Conservation (phyloP, 2,329 filamentous ascomycete genomes). For the Fusarium nygamai region DNA sequence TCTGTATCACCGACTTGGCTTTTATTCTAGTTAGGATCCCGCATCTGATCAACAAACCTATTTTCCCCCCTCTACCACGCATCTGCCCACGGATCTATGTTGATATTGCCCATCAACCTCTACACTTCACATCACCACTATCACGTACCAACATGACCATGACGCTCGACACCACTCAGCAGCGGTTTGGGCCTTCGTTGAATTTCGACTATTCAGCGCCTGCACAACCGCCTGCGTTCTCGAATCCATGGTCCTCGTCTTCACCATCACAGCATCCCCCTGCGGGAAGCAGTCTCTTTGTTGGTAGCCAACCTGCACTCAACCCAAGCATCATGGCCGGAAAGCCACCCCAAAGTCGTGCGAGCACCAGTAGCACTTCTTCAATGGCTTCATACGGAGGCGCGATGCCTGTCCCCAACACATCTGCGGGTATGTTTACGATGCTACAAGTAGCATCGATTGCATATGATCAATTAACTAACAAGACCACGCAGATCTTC, state of each 20-base stretch:
- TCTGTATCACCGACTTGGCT: conserved; percentile 58
- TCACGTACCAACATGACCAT: conserved; percentile 79
- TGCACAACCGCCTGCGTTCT: conserved; percentile 76
- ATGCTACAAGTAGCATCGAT: background rate
- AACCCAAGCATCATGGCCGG: conserved; percentile 63
- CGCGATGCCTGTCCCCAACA: conserved; percentile 76
- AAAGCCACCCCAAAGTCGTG: conserved; percentile 59
- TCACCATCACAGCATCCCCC: conserved; percentile 55
- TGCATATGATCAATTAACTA: conserved; percentile 54
- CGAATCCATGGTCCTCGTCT: conserved; percentile 83
- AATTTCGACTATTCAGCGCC: conserved; percentile 77
- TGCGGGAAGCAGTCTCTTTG: conserved; percentile 70
- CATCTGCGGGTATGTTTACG: conserved; percentile 70
- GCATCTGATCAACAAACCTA: conserved; percentile 63
- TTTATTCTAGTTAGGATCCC: conserved; percentile 56
- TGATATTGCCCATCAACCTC: conserved; percentile 35
- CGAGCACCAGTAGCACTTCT: conserved; percentile 66
- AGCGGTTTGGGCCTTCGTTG: conserved; percentile 77
- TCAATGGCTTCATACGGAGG: conserved; percentile 76
- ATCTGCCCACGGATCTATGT: conserved; percentile 38
- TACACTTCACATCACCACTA: conserved; percentile 27
- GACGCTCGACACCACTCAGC: conserved; percentile 91
- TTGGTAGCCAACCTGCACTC: conserved; percentile 65
- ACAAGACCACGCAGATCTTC: conserved; percentile 77
- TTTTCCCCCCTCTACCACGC: conserved; percentile 33